Percentiles rank a stretch among this genome's conserved stretches.
Evolutionary conservation across 495 filamentous ascomycete genomes (phyloP).

Genomic region (Achaetomiella virescens): DNA sequence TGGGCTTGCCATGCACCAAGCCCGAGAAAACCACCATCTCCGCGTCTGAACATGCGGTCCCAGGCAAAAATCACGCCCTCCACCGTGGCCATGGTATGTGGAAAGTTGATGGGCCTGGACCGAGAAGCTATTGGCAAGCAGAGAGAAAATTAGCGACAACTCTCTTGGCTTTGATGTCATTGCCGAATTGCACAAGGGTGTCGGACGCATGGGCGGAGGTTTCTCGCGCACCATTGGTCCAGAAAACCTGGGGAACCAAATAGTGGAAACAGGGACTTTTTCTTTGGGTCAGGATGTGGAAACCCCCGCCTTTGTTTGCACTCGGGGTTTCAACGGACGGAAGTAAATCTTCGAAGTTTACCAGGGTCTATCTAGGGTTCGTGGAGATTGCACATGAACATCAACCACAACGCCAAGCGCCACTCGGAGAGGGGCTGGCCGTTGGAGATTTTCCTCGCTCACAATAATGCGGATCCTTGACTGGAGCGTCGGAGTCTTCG

Average conservation of each 20-base stretch:
- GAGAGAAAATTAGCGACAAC: background rate
- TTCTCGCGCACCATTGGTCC: background rate
- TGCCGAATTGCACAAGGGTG: background rate
- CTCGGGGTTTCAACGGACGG: too few relatives aligned
- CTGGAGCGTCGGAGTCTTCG: too few relatives aligned
- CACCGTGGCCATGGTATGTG: background rate
- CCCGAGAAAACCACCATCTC: background rate
- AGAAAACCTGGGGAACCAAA: background rate
- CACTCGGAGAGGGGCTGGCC: too few relatives aligned
- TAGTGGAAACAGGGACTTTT: background rate
- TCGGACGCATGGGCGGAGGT: slow-evolving; percentile 4
- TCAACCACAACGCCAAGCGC: too few relatives aligned
- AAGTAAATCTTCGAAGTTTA: too few relatives aligned
- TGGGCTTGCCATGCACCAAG: background rate
- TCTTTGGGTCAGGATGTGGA: background rate
- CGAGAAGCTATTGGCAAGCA: too few relatives aligned
- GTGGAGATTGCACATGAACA: too few relatives aligned
- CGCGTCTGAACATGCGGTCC: background rate
- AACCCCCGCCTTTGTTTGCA: background rate
- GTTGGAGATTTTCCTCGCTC: too few relatives aligned
- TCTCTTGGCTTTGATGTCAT: slow-evolving; percentile 8
- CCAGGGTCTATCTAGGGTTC: too few relatives aligned
- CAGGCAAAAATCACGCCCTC: background rate
- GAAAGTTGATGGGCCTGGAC: background rate
- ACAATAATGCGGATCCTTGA: too few relatives aligned